Evolutionary conservation across 768 basidiomycete species (phyloP).

Genomic region (Phaeotremella skinneri): DNA sequence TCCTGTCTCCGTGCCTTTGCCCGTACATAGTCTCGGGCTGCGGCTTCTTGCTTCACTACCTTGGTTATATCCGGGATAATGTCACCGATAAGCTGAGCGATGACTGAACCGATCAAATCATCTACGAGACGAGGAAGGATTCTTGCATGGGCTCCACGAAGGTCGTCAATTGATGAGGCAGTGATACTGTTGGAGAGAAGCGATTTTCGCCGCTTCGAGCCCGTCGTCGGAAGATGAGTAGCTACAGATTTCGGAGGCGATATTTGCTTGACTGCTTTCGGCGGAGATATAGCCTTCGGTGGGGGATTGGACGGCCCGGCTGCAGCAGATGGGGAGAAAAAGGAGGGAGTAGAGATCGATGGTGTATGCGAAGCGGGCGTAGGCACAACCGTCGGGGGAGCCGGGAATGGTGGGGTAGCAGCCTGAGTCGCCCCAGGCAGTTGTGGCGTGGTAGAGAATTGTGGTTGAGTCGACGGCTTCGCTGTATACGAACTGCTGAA

Average conservation of each 20-base stretch:
- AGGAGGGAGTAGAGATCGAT: conserved; percentile 5
- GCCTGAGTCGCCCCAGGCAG: not conserved
- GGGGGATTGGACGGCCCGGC: not conserved
- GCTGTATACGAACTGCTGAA: not conserved
- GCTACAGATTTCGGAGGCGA: not conserved
- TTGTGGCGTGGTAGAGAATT: conserved; percentile 9
- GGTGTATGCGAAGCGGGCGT: not conserved
- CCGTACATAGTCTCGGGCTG: conserved; percentile 19
- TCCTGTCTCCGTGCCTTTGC: conserved; percentile 17
- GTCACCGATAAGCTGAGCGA: conserved; percentile 17
- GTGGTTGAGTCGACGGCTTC: not conserved
- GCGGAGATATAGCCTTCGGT: not conserved
- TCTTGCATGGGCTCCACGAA: not conserved
- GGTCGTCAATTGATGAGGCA: conserved; percentile 4
- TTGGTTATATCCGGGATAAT: conserved; percentile 16
- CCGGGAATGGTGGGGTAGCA: not conserved
- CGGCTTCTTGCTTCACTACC: conserved; percentile 22
- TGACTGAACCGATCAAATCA: conserved; percentile 24
- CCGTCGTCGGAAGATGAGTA: not conserved
- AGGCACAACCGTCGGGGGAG: not conserved
- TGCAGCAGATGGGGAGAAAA: conserved; percentile 11
- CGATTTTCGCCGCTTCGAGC: not conserved
- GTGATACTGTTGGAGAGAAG: conserved; percentile 4
- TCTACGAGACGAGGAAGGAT: conserved; percentile 16
- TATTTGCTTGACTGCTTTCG: not conserved